These are phyloP conservation scores for Hamamelis virginiana DNA, from an alignment of 164 flowering plant genomes.

Conservation along the genomic window DNA sequence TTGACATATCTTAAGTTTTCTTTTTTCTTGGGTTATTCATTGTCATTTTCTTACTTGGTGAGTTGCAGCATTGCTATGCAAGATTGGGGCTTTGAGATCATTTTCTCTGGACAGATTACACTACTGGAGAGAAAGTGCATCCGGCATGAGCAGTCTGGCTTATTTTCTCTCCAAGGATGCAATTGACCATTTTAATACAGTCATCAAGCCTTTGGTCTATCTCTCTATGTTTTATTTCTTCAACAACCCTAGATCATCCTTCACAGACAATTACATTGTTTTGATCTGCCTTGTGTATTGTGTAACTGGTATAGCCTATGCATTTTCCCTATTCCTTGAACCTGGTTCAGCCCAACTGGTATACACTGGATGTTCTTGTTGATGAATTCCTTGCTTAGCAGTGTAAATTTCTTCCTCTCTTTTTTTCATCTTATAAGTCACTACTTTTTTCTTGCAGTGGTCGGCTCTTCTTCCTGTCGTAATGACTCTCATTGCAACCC, in stretches of 20 bases:
- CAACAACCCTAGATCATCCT: slow-evolving; percentile 21
- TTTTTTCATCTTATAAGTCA: neutral
- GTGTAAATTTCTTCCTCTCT: neutral
- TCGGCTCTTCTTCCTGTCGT: slow-evolving; percentile 94
- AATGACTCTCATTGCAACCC: slow-evolving; percentile 79
- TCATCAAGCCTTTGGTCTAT: slow-evolving; percentile 13
- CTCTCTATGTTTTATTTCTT: slow-evolving; percentile 20
- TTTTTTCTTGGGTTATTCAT: neutral
- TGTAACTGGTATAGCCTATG: slow-evolving; percentile 63
- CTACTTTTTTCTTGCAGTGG: slow-evolving; percentile 58
- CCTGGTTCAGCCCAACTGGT: slow-evolving; percentile 95
- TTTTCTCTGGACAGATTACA: slow-evolving; percentile 13
- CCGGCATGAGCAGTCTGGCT: slow-evolving; percentile 21
- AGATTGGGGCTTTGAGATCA: slow-evolving; percentile 18
- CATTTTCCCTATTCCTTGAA: slow-evolving; percentile 71
- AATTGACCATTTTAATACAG: slow-evolving; percentile 11
- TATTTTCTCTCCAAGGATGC: slow-evolving; percentile 18
- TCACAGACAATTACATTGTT: slow-evolving; percentile 12
- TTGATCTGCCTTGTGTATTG: slow-evolving; percentile 16
- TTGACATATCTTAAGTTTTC: neutral
- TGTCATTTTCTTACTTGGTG: neutral
- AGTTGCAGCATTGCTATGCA: slow-evolving; percentile 10
- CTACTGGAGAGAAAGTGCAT: slow-evolving; percentile 14
- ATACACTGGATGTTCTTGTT: neutral
- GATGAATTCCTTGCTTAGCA: neutral